phyloP scores from a whole-genome alignment of 148 eudicot genomes.

The Dianthus caryophyllus region DNA sequence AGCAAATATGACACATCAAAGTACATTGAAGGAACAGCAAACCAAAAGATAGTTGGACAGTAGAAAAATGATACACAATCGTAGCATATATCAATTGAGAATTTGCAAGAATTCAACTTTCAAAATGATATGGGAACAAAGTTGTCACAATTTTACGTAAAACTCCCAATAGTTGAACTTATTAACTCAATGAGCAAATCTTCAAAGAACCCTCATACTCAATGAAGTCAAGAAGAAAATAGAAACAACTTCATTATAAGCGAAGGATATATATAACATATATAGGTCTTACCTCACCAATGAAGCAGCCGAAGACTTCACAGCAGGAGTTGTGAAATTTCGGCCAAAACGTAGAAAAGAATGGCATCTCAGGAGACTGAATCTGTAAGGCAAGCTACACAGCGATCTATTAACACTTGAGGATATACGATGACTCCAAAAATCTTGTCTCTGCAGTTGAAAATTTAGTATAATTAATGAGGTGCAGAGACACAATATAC shows the following conservation, averaged over 20 bases:
- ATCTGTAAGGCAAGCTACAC: constrained; percentile 32
- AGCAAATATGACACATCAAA: neutral
- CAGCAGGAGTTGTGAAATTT: constrained; percentile 29
- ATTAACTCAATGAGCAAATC: too few relatives aligned
- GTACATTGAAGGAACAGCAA: neutral
- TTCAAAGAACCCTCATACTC: neutral
- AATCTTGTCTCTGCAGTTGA: constrained; percentile 43
- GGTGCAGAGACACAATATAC: neutral
- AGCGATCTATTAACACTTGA: constrained; percentile 33
- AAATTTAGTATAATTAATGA: constrained; percentile 9
- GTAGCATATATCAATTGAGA: neutral
- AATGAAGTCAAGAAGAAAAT: neutral
- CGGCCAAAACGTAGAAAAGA: constrained; percentile 45
- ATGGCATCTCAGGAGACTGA: constrained; percentile 38
- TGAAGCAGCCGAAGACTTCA: constrained; percentile 51
- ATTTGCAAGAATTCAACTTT: neutral
- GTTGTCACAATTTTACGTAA: too few relatives aligned
- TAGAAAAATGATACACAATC: neutral
- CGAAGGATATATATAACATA: neutral
- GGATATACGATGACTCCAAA: constrained; percentile 39
- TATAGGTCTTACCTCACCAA: constrained; percentile 47
- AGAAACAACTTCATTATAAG: too few relatives aligned
- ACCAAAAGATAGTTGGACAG: neutral
- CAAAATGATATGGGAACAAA: too few relatives aligned
- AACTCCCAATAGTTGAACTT: too few relatives aligned